Percentiles rank a stretch among this genome's conserved stretches.
These are phyloP conservation scores for Camellia japonica DNA, from an alignment of 148 eudicot genomes.

Conservation along the genomic window DNA sequence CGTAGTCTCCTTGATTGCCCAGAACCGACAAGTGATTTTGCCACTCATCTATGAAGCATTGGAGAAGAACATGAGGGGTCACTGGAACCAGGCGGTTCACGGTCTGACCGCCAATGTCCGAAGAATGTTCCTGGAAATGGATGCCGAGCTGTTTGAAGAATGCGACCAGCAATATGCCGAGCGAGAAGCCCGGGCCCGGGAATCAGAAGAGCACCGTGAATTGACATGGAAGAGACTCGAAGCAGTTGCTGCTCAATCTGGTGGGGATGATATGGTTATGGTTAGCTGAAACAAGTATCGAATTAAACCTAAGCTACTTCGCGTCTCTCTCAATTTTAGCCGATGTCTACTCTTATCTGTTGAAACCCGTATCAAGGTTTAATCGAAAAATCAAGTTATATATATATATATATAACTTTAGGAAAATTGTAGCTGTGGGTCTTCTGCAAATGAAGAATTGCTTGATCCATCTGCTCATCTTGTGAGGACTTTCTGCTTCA, in stretches of 20 bases:
- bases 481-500: not conserved
- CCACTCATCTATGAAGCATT: conserved; percentile 45
- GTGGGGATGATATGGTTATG: conserved; percentile 33
- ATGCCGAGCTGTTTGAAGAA: conserved; percentile 41
- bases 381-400: not conserved
- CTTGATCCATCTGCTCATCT: no score
- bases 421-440: not conserved
- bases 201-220: conserved; percentile 34
- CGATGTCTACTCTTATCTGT: not conserved
- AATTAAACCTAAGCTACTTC: not conserved
- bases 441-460: not conserved
- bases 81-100: conserved; percentile 55
- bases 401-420: not conserved
- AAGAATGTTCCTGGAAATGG: conserved; percentile 53
- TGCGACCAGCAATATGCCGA: conserved; percentile 33
- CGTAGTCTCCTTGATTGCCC: conserved; percentile 41
- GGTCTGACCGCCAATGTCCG: conserved; percentile 45
- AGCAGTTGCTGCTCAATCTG: conserved; percentile 30
- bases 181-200: conserved; percentile 25
- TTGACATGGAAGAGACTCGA: conserved; percentile 44
- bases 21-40: conserved; percentile 39
- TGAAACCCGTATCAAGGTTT: not conserved
- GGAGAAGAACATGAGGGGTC: conserved; percentile 39
- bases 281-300: conserved; percentile 15
- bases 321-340: not conserved